Evolutionary conservation across 2,329 filamentous ascomycete genomes (phyloP), one percentile per base, ranked within the genome.

Genomic region (Arthroderma sp.): DNA sequence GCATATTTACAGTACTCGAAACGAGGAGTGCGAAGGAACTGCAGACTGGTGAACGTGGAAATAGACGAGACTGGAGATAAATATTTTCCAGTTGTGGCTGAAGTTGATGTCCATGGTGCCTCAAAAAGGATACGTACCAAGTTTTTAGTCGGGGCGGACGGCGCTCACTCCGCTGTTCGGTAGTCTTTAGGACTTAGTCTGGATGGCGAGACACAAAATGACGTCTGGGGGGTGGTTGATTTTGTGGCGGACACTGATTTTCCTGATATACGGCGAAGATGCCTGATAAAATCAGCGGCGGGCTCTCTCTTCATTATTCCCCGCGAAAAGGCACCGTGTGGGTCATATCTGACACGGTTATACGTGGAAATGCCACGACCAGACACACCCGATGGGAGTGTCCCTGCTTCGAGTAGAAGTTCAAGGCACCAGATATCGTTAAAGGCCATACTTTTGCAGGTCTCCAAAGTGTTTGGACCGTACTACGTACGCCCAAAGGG

Each of bases 291-390:
- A 58, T 86, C 82, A 3, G 71, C 77, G 38, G 70, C 80, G 46
- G 83, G 83, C 1, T 86, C 82, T 11, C 80, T 88, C 56, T 83
- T 88, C 77, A 79, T 87, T 4, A 87, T 89, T 46, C 83, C 83
- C 0, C 72, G 82, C 27, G 82, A 85, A 58, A 70, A 69, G 1
- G 72, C 74, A 44, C 64, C 64, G 28, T 64, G 75, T 45, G 75
- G 78, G 48, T 75, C 83, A 63, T 80, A 83, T 41, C 72, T 82
- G 15, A 72, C 83, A 11, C 81, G 84, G 52, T 77, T 86, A 46
- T 83, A 85, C 52, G 65, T 68, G 11, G 64, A 68, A 47, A 57
- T 68, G 4, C 58, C 11, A 3, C 32, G 11, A 11, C 9, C 32
- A 9, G 32, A 9, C 8, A 34, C 32, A 9, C 8, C 32, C 11